Evolutionary conservation across 805 yeast species (phyloP).

Genomic region (Saccharomycopsis sp.): DNA sequence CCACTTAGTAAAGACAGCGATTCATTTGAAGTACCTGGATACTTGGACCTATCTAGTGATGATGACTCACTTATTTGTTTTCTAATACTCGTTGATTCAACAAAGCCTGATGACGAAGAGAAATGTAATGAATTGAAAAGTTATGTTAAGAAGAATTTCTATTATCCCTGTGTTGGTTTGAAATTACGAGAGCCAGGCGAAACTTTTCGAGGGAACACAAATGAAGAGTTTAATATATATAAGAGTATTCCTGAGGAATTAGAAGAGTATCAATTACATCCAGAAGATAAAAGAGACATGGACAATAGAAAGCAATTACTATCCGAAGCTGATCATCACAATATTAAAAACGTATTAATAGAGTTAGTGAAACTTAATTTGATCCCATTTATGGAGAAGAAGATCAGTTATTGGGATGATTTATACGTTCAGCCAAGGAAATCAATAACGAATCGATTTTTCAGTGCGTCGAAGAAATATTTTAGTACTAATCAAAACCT

Average conservation of each 20-base stretch:
- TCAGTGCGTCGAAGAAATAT: constrained; percentile 31
- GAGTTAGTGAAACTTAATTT: constrained; percentile 20
- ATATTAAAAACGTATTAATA: constrained; percentile 6
- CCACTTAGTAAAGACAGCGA: background rate
- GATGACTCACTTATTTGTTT: constrained; percentile 22
- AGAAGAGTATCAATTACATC: constrained; percentile 1
- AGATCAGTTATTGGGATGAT: constrained; percentile 81
- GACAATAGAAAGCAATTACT: background rate
- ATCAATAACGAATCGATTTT: constrained; percentile 67
- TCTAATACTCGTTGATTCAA: constrained; percentile 9
- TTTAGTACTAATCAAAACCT: constrained; percentile 23
- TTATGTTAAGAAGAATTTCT: constrained; percentile 17
- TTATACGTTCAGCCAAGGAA: constrained; percentile 68
- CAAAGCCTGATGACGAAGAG: constrained; percentile 8
- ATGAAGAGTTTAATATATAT: constrained; percentile 6
- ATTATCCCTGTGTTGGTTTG: constrained; percentile 20
- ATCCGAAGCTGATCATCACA: constrained; percentile 2
- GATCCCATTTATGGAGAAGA: constrained; percentile 81
- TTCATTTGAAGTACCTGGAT: constrained; percentile 12
- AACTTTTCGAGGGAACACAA: background rate
- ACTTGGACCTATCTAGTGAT: constrained; percentile 16
- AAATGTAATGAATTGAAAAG: constrained; percentile 15
- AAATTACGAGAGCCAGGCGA: constrained; percentile 1
- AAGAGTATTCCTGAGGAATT: constrained; percentile 14
- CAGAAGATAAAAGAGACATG: background rate